Percentiles rank a stretch among this genome's conserved stretches.
These are phyloP conservation scores for Austroboletus niveus DNA, from an alignment of 1,284 basidiomycete species.

Conservation along the genomic window DNA sequence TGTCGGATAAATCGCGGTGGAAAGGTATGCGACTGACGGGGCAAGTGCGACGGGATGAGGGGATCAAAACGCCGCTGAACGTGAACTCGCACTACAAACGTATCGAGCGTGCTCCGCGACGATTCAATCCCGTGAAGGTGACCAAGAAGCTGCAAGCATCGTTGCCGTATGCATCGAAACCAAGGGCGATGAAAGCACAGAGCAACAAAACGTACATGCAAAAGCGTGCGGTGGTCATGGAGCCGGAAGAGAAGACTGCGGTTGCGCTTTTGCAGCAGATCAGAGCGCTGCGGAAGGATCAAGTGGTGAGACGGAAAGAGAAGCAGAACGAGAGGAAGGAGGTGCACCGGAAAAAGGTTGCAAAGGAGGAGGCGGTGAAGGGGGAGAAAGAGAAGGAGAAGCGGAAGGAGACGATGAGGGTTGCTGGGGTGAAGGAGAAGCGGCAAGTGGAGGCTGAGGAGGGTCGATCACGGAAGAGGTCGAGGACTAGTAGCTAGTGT, in stretches of 20 bases:
- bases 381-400: constrained; percentile 77
- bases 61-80: constrained; percentile 78
- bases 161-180: constrained; percentile 92
- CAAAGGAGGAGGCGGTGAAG: constrained; percentile 67
- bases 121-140: constrained; percentile 91
- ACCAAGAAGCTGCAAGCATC: constrained; percentile 87
- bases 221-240: constrained; percentile 91
- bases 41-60: constrained; percentile 83
- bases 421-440: constrained; percentile 72
- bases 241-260: constrained; percentile 92
- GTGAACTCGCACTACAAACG: constrained; percentile 89
- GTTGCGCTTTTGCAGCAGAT: constrained; percentile 95
- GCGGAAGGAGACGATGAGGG: constrained; percentile 75
- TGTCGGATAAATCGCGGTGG: constrained; percentile 80
- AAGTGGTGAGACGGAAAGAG: constrained; percentile 72
- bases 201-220: constrained; percentile 80
- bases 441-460: constrained; percentile 59
- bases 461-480: constrained; percentile 50
- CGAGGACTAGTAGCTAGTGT: constrained; percentile 30
- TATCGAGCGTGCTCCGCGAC: constrained; percentile 75
- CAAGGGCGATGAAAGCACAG: constrained; percentile 80
- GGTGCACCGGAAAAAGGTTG: constrained; percentile 64
- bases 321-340: constrained; percentile 78
- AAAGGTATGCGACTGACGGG: constrained; percentile 95
- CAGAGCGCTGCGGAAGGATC: constrained; percentile 87